These are phyloP conservation scores for Hygrocybe coccinea DNA, from an alignment of 768 basidiomycete genomes.

Conservation along the genomic window DNA sequence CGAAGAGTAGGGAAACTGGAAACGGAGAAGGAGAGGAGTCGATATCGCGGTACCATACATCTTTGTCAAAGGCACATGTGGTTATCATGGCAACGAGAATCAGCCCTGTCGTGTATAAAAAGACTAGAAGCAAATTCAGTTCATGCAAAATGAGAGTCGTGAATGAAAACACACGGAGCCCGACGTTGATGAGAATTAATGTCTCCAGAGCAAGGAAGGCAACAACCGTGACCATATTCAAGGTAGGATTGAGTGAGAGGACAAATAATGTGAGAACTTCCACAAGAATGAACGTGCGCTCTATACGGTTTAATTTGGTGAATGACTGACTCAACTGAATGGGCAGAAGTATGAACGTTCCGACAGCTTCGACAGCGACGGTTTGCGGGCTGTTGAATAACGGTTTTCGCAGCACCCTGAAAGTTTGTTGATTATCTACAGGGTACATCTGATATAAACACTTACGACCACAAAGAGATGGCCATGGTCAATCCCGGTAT, in stretches of 20 bases:
- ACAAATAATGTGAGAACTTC: slow-evolving; percentile 5
- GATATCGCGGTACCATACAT: slow-evolving; percentile 7
- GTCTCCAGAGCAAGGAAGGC: slow-evolving; percentile 2
- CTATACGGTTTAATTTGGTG: not conserved
- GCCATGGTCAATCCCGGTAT: not conserved
- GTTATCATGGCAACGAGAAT: not conserved
- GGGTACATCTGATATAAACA: not conserved
- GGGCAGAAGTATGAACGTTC: slow-evolving; percentile 1
- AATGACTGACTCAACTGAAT: not conserved
- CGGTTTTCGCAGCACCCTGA: slow-evolving; percentile 2
- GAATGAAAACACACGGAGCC: not conserved
- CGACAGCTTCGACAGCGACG: not conserved
- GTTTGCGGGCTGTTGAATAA: slow-evolving; percentile 2
- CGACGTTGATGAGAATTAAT: slow-evolving; percentile 1
- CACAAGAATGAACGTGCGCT: not conserved
- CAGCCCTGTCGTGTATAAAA: slow-evolving; percentile 1
- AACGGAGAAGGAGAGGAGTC: slow-evolving; percentile 7
- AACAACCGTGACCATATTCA: not conserved
- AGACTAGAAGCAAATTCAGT: not conserved
- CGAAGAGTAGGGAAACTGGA: not conserved
- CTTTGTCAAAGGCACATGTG: not conserved
- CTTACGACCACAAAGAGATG: not conserved
- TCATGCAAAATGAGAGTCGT: no score
- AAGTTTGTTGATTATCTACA: not conserved
- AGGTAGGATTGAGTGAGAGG: not conserved